Conservation (phyloP, 768 basidiomycete species). For the Pholiota molesta region DNA sequence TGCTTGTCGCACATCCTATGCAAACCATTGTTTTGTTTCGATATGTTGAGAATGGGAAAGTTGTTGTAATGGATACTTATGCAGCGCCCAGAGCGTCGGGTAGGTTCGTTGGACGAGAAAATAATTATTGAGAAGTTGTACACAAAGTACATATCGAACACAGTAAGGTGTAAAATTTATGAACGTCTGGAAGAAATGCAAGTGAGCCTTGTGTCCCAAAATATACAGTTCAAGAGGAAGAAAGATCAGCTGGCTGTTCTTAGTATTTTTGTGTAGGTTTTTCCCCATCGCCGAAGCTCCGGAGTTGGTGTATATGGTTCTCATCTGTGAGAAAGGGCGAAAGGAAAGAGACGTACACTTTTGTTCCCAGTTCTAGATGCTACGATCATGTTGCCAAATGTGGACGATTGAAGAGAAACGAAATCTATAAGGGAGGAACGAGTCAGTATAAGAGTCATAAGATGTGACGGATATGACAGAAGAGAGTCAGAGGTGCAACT, state of each 20-base stretch:
- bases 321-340: constrained; percentile 39
- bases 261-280: constrained; percentile 48
- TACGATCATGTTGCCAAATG: not conserved
- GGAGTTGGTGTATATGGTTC: constrained; percentile 46
- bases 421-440: not conserved
- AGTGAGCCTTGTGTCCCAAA: not conserved
- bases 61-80: not conserved
- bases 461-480: constrained; percentile 12
- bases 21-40: constrained; percentile 12
- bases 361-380: not conserved
- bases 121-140: not conserved
- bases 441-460: not conserved
- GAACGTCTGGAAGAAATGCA: not conserved
- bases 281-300: constrained; percentile 52
- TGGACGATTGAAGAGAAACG: not conserved
- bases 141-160: not conserved
- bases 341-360: constrained; percentile 20
- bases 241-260: constrained; percentile 64
- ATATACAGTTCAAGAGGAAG: constrained; percentile 1
- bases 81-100: not conserved
- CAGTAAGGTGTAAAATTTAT: not conserved
- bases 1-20: constrained; percentile 15
- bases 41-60: not conserved
- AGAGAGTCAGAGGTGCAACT: constrained; percentile 61
- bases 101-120: not conserved